These are phyloP conservation scores for Colletotrichum costaricense DNA, from an alignment of 2,329 filamentous ascomycete species.

Conservation along the genomic window DNA sequence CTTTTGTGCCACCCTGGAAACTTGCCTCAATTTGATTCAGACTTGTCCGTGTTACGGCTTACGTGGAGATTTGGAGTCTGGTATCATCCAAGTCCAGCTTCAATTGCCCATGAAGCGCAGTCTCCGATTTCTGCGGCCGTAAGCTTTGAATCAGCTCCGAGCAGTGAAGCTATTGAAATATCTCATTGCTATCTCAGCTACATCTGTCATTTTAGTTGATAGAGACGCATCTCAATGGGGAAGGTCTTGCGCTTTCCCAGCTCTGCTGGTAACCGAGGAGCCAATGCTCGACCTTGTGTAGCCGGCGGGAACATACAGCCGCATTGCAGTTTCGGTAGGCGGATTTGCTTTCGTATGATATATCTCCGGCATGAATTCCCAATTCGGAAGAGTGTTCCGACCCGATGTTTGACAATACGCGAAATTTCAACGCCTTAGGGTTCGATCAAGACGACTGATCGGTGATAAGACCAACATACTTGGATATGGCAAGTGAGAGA, in stretches of 20 bases:
- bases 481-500: neutral
- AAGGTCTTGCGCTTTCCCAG: neutral
- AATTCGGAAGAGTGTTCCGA: neutral
- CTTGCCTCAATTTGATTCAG: neutral
- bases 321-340: neutral
- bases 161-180: neutral
- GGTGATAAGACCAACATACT: neutral
- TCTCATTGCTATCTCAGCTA: neutral
- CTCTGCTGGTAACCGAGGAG: neutral
- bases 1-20: neutral
- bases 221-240: neutral
- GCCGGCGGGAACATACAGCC: slow-evolving; percentile 15
- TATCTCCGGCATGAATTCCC: slow-evolving; percentile 7
- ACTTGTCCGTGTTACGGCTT: neutral
- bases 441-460: neutral
- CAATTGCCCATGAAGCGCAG: neutral
- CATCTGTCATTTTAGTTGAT: neutral
- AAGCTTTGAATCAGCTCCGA: neutral
- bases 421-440: neutral
- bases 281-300: neutral
- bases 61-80: neutral
- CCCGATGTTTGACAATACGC: neutral
- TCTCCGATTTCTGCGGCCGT: neutral
- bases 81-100: neutral
- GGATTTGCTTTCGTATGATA: neutral